These are phyloP conservation scores for Lecanicillium sp. DNA, from an alignment of 2,329 filamentous ascomycete genomes.

Conservation along the genomic window DNA sequence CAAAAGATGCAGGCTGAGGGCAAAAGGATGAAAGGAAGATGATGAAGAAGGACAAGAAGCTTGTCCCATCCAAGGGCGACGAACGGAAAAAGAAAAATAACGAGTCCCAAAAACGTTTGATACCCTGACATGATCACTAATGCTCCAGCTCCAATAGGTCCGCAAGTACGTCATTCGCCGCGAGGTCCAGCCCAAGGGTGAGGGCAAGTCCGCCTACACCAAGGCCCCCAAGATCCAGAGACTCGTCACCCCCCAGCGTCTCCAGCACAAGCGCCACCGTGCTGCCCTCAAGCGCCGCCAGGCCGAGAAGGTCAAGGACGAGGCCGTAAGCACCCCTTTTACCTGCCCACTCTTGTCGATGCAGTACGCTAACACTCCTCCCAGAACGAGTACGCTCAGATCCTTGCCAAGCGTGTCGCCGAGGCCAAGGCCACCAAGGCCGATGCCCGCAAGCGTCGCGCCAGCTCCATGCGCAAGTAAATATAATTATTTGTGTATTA, in stretches of 20 bases:
- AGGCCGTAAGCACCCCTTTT: slow-evolving; percentile 67
- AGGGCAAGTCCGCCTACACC: slow-evolving; percentile 98
- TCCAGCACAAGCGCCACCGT: slow-evolving; percentile 99
- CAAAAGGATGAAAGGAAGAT: not conserved
- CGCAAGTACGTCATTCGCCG: slow-evolving; percentile 99
- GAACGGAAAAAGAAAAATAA: not conserved
- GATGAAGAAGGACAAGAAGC: slow-evolving; percentile 11
- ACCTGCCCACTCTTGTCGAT: not conserved
- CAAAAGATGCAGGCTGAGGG: no score
- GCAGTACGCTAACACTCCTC: slow-evolving; percentile 11
- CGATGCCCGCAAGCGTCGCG: slow-evolving; percentile 93
- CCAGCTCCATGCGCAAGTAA: slow-evolving; percentile 92
- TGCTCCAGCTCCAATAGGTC: no score
- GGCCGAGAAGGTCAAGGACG: slow-evolving; percentile 95
- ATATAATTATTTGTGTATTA: slow-evolving; percentile 33
- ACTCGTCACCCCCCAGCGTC: slow-evolving; percentile 97
- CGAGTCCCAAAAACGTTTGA: slow-evolving; percentile 2
- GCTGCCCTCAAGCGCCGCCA: slow-evolving; percentile 97
- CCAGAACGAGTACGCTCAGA: slow-evolving; percentile 92
- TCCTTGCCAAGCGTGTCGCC: slow-evolving; percentile 93
- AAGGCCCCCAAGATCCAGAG: slow-evolving; percentile 99
- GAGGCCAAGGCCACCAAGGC: slow-evolving; percentile 93
- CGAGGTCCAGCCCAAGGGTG: slow-evolving; percentile 93
- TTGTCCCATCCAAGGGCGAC: slow-evolving; percentile 7
- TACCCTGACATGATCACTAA: no score